Percentiles rank a stretch among this genome's conserved stretches.
Evolutionary conservation across 495 filamentous ascomycete species (phyloP).

Genomic region (Letharia columbiana): DNA sequence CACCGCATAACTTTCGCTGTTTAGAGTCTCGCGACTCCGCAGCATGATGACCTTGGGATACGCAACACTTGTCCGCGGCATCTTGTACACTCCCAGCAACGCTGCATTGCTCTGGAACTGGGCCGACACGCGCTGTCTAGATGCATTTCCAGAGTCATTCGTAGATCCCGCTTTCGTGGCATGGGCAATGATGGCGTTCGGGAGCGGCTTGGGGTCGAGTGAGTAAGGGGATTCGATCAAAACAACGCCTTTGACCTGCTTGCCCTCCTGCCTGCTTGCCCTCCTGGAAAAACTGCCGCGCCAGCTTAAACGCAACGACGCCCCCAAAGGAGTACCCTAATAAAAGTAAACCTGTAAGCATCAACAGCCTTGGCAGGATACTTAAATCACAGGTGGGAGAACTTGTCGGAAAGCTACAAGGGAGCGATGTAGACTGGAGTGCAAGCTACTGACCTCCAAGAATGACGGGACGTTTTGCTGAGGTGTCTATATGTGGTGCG

Average conservation of each 20-base stretch:
- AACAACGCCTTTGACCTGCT: constrained; percentile 14
- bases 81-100: too few relatives aligned
- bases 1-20: too few relatives aligned
- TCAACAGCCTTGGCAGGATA: too few relatives aligned
- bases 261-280: constrained; percentile 8
- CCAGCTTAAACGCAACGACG: constrained; percentile 17
- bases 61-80: too few relatives aligned
- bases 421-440: too few relatives aligned
- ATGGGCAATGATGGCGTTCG: neutral
- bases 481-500: constrained; percentile 4
- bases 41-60: too few relatives aligned
- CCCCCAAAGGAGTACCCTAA: constrained; percentile 16
- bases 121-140: too few relatives aligned
- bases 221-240: constrained; percentile 20
- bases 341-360: neutral
- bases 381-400: neutral
- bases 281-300: constrained; percentile 1
- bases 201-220: constrained; percentile 17
- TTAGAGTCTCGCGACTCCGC: too few relatives aligned
- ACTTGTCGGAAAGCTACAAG: neutral
- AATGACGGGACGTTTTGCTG: neutral
- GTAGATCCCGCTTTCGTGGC: too few relatives aligned
- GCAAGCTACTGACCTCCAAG: constrained; percentile 10
- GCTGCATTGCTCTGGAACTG: too few relatives aligned
- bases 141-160: too few relatives aligned